Evolutionary conservation across 768 basidiomycete genomes (phyloP).

Genomic region (Termitomyces sp.): DNA sequence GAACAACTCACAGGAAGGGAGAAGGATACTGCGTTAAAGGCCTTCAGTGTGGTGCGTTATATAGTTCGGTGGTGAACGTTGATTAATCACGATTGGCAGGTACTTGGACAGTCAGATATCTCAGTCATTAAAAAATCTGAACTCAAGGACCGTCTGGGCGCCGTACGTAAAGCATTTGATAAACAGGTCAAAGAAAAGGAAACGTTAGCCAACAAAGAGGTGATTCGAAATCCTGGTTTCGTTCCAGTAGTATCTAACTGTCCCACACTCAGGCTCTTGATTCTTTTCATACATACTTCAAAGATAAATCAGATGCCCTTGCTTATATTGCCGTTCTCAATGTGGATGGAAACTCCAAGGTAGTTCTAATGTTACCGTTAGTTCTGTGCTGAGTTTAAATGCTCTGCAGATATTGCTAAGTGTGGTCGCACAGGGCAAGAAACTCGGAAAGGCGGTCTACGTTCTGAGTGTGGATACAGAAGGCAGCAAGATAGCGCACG

Average conservation of each 20-base stretch:
- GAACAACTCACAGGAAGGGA: slow-evolving; percentile 62
- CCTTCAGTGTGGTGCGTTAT: slow-evolving; percentile 61
- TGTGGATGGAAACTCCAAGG: slow-evolving; percentile 85
- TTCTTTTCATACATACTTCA: slow-evolving; percentile 65
- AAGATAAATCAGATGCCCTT: slow-evolving; percentile 64
- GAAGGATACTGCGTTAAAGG: slow-evolving; percentile 86
- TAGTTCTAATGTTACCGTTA: slow-evolving; percentile 17
- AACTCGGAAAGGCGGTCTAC: slow-evolving; percentile 79
- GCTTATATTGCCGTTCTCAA: slow-evolving; percentile 68
- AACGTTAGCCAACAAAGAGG: slow-evolving; percentile 69
- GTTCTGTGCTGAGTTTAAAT: slow-evolving; percentile 1
- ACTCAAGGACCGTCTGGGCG: slow-evolving; percentile 66
- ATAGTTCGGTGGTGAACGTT: not conserved
- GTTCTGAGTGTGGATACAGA: slow-evolving; percentile 76
- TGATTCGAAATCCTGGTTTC: slow-evolving; percentile 25
- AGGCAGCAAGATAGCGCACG: slow-evolving; percentile 76
- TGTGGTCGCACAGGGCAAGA: slow-evolving; percentile 72
- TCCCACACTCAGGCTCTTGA: slow-evolving; percentile 55
- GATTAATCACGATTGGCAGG: slow-evolving; percentile 39
- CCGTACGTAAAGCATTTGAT: slow-evolving; percentile 76
- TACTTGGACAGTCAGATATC: slow-evolving; percentile 85
- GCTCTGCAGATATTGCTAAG: slow-evolving; percentile 60
- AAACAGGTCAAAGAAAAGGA: slow-evolving; percentile 83
- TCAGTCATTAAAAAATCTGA: slow-evolving; percentile 79
- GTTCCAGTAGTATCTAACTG: not conserved